Evolutionary conservation across 1,284 basidiomycete genomes (phyloP).

Genomic region (Trametes polyzona): DNA sequence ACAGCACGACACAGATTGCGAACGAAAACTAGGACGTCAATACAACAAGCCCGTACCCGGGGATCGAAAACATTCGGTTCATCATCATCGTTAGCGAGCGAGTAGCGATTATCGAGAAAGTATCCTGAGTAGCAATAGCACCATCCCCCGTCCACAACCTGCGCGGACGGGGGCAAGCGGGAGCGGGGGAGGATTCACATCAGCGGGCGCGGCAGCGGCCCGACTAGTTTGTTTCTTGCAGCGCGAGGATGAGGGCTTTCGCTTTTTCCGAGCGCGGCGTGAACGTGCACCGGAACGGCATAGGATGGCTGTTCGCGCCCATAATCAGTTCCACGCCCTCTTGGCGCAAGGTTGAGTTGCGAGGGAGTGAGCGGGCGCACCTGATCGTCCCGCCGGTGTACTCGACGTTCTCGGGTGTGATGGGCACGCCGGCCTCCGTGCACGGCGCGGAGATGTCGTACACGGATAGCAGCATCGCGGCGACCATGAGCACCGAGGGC

Average conservation of each 20-base stretch:
- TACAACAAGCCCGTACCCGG: too few species aligned
- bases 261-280: constrained; percentile 31
- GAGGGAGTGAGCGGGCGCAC: constrained; percentile 14
- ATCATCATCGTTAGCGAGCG: too few species aligned
- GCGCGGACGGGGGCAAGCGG: too few species aligned
- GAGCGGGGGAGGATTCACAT: too few species aligned
- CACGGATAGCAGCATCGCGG: constrained; percentile 34
- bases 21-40: too few species aligned
- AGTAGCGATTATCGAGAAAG: too few species aligned
- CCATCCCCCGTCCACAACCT: too few species aligned
- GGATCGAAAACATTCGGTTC: too few species aligned
- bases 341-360: too few species aligned
- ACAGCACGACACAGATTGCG: too few species aligned
- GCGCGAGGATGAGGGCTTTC: constrained; percentile 17
- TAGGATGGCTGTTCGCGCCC: constrained; percentile 29
- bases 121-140: too few species aligned
- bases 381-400: constrained; percentile 30
- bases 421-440: constrained; percentile 23
- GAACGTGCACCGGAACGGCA: constrained; percentile 36
- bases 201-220: not conserved
- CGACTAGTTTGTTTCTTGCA: not conserved
- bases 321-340: not conserved
- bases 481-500: constrained; percentile 34
- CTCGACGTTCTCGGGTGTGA: constrained; percentile 25
- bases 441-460: constrained; percentile 35